Percentiles rank a stretch among this genome's conserved stretches.
Evolutionary conservation across 2,329 filamentous ascomycete species (phyloP).

Genomic region (Mycosphaerelloides madeirae): DNA sequence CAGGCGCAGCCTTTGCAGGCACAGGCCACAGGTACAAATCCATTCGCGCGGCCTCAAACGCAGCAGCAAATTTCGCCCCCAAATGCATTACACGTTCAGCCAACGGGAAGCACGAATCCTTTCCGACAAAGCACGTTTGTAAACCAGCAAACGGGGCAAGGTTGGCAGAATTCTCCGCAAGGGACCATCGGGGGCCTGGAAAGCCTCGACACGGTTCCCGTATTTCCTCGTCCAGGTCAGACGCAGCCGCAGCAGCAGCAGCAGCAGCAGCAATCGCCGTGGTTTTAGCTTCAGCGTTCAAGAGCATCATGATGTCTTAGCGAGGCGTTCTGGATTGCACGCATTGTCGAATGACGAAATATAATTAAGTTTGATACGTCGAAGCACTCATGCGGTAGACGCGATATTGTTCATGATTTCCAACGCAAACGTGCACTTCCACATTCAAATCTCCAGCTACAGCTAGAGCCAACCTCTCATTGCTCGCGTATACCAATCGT

Average conservation of each 20-base stretch:
- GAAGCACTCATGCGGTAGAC: no score
- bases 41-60: slow-evolving; percentile 57
- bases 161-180: slow-evolving; percentile 74
- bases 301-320: neutral
- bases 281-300: slow-evolving; percentile 6
- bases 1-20: slow-evolving; percentile 47
- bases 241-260: slow-evolving; percentile 15
- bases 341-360: neutral
- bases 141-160: slow-evolving; percentile 79
- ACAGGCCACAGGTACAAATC: slow-evolving; percentile 66
- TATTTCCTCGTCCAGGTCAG: slow-evolving; percentile 76
- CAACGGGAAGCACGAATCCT: slow-evolving; percentile 87
- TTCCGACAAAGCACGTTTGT: slow-evolving; percentile 89
- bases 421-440: no score
- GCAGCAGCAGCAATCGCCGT: slow-evolving; percentile 25
- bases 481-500: no score
- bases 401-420: no score
- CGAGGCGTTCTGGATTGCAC: slow-evolving; percentile 6
- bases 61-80: slow-evolving; percentile 35
- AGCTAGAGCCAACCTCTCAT: no score
- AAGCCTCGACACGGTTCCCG: slow-evolving; percentile 69
- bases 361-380: no score
- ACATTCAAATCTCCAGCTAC: no score
- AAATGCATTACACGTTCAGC: slow-evolving; percentile 60
- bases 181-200: slow-evolving; percentile 77